Percentiles rank a stretch among this genome's conserved stretches.
Evolutionary conservation across 1,284 basidiomycete species (phyloP).

Genomic region (Pascua guehoae): DNA sequence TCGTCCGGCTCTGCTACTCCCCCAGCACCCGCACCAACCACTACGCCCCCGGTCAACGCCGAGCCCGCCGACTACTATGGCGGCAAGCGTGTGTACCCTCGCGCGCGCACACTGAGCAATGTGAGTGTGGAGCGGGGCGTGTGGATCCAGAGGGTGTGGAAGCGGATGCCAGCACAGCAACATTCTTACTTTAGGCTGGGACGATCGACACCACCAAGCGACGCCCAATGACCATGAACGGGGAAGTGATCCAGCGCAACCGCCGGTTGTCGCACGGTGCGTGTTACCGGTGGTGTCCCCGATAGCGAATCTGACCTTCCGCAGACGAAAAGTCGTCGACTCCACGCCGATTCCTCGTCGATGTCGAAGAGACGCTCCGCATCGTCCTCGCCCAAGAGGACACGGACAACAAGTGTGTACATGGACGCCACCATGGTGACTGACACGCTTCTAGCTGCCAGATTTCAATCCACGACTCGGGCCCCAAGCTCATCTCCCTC

Average conservation of each 20-base stretch:
- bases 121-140: constrained; percentile 51
- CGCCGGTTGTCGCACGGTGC: constrained; percentile 74
- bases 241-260: constrained; percentile 66
- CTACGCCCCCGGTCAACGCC: constrained; percentile 55
- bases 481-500: constrained; percentile 91
- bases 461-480: constrained; percentile 93
- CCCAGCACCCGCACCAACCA: constrained; percentile 15
- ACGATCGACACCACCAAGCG: constrained; percentile 60
- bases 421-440: not conserved
- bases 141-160: not conserved
- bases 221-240: constrained; percentile 62
- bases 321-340: constrained; percentile 52
- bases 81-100: constrained; percentile 66
- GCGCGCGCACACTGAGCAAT: constrained; percentile 77
- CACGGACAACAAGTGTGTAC: constrained; percentile 75
- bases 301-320: constrained; percentile 1
- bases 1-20: constrained; percentile 29
- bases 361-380: constrained; percentile 98
- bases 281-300: constrained; percentile 5
- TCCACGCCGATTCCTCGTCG: constrained; percentile 82
- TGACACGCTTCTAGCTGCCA: constrained; percentile 50
- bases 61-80: constrained; percentile 82
- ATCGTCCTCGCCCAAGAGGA: constrained; percentile 96
- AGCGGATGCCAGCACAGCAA: no score
- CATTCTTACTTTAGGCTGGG: constrained; percentile 54